Conservation (phyloP, 108 stramenopile genomes). For the Skeletonema menzelii region DNA sequence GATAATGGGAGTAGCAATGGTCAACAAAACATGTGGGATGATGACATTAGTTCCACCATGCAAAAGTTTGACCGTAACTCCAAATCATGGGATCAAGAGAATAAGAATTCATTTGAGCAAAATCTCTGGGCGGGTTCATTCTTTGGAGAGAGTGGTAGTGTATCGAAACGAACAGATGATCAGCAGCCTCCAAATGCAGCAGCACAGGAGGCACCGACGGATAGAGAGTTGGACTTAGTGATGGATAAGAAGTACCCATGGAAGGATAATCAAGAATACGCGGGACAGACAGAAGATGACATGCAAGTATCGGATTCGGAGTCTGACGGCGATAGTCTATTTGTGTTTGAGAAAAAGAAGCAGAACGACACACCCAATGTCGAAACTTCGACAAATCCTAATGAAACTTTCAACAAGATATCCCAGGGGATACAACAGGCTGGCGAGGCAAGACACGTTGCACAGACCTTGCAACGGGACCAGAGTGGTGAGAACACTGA, state of each 20-base stretch:
- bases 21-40: conserved; percentile 17
- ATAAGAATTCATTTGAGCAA: conserved; percentile 1
- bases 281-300: neutral
- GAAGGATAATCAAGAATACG: neutral
- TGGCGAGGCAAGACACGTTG: conserved; percentile 16
- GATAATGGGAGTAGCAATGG: conserved; percentile 6
- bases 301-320: neutral
- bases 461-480: neutral
- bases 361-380: neutral
- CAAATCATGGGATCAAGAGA: conserved; percentile 31
- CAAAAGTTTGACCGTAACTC: conserved; percentile 11
- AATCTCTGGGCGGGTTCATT: neutral
- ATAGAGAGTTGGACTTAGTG: neutral
- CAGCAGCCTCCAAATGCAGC: neutral
- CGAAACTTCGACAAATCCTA: conserved; percentile 10
- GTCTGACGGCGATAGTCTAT: conserved; percentile 39
- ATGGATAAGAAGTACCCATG: conserved; percentile 16
- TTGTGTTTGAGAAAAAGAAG: conserved; percentile 12
- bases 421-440: conserved; percentile 33
- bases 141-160: neutral
- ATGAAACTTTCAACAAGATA: conserved; percentile 35
- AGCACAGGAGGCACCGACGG: neutral
- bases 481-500: conserved; percentile 1
- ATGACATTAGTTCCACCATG: conserved; percentile 2
- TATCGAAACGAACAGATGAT: neutral